phyloP scores from a whole-genome alignment of 352 stramenopile species.

The Detonula confervacea region DNA sequence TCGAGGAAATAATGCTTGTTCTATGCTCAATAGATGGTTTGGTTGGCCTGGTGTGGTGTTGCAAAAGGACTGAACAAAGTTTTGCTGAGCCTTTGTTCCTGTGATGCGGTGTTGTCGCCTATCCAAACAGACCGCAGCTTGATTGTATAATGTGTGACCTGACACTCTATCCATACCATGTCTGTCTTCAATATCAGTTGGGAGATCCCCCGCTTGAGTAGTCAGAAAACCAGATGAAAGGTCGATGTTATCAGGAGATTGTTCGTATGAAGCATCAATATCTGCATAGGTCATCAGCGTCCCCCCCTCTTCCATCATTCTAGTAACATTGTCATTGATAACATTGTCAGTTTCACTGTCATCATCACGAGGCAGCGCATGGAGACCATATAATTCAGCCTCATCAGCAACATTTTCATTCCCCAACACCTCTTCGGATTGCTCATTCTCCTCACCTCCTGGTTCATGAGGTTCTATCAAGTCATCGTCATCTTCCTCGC shows the following conservation, averaged over 20 bases:
- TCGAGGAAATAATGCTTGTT: neutral
- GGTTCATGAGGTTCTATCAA: neutral
- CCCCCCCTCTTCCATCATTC: neutral
- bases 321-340: neutral
- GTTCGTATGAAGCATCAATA: slow-evolving; percentile 5
- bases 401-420: slow-evolving; percentile 2
- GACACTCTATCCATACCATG: neutral
- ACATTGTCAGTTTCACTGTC: neutral
- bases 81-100: neutral
- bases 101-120: neutral
- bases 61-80: slow-evolving; percentile 9
- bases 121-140: slow-evolving; percentile 1
- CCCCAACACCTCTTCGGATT: neutral
- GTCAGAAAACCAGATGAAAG: slow-evolving; percentile 15
- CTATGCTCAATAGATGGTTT: slow-evolving; percentile 1
- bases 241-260: slow-evolving; percentile 6
- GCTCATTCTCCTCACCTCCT: slow-evolving; percentile 1
- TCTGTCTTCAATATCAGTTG: slow-evolving; percentile 9
- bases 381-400: neutral
- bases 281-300: neutral
- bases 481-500: slow-evolving; percentile 8
- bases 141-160: slow-evolving; percentile 17
- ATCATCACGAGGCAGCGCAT: neutral
- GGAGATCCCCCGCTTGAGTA: slow-evolving; percentile 18
- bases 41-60: neutral